phyloP scores from a whole-genome alignment of 192 early-diverging fungal species.

The Phlyctochytrium arcticum region DNA sequence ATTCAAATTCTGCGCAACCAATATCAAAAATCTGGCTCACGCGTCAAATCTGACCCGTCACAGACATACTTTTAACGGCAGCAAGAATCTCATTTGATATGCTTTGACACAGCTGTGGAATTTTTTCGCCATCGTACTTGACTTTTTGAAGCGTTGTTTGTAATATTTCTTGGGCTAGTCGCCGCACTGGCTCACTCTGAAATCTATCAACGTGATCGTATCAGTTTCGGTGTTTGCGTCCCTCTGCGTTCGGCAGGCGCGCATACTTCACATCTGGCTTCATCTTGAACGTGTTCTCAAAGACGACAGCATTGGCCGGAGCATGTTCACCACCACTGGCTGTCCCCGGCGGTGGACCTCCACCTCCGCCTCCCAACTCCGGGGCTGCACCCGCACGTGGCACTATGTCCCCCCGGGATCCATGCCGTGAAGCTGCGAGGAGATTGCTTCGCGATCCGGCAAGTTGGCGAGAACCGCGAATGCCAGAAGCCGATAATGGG shows the following conservation, averaged over 20 bases:
- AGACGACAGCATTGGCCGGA: conserved; percentile 43
- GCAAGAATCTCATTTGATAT: conserved; percentile 55
- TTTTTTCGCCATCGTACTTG: conserved; percentile 51
- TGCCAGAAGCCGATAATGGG: neutral
- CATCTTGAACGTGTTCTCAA: conserved; percentile 56
- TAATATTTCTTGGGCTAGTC: conserved; percentile 39
- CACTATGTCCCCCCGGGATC: neutral
- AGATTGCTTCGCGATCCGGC: conserved; percentile 19
- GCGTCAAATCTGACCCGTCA: no score
- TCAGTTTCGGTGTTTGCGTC: no score
- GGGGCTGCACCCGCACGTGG: neutral
- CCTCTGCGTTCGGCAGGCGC: no score
- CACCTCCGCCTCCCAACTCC: neutral
- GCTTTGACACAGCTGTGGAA: conserved; percentile 35
- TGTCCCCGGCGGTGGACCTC: neutral
- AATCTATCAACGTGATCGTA: no score
- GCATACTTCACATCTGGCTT: conserved; percentile 52
- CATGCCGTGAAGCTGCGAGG: neutral
- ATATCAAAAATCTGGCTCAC: neutral
- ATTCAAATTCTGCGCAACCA: conserved; percentile 44
- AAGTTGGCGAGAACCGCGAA: neutral
- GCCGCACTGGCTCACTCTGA: conserved; percentile 29
- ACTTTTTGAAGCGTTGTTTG: conserved; percentile 40
- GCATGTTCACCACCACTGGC: neutral
- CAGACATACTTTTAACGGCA: conserved; percentile 47